phyloP scores from a whole-genome alignment of 441 rosid genomes.

The Syzygium syzygioides region DNA sequence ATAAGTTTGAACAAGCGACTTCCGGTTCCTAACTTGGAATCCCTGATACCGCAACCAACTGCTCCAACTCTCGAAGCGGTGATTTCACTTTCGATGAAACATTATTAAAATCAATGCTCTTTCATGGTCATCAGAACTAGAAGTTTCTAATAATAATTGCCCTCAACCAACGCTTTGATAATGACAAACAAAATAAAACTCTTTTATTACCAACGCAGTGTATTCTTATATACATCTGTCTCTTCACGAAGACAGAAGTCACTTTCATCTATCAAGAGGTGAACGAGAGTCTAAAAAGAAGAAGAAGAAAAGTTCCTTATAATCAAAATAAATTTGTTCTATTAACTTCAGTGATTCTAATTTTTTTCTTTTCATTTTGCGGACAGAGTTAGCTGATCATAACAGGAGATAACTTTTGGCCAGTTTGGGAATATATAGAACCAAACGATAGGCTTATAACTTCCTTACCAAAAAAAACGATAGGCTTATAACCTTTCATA shows the following conservation, averaged over 20 bases:
- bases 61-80: neutral
- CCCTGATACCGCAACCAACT: slow-evolving; percentile 25
- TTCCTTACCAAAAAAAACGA: too few relatives aligned
- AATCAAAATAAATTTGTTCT: neutral
- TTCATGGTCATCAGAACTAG: slow-evolving; percentile 10
- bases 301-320: neutral
- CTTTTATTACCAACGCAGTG: neutral
- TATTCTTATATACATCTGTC: too few relatives aligned
- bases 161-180: neutral
- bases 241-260: neutral
- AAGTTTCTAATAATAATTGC: too few relatives aligned
- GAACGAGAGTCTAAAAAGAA: neutral
- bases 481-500: too few relatives aligned
- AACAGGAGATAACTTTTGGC: too few relatives aligned
- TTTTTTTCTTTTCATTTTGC: too few relatives aligned
- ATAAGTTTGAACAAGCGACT: neutral
- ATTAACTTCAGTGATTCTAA: neutral
- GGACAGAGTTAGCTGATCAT: too few relatives aligned
- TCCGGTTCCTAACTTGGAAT: slow-evolving; percentile 16
- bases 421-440: too few relatives aligned
- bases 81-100: too few relatives aligned
- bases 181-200: neutral
- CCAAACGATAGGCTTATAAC: too few relatives aligned
- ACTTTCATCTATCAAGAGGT: neutral
- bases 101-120: slow-evolving; percentile 36